Evolutionary conservation across 108 stramenopile genomes (phyloP), one percentile per base, ranked within the genome.

Genomic region (Cyclotella kingstonii): DNA sequence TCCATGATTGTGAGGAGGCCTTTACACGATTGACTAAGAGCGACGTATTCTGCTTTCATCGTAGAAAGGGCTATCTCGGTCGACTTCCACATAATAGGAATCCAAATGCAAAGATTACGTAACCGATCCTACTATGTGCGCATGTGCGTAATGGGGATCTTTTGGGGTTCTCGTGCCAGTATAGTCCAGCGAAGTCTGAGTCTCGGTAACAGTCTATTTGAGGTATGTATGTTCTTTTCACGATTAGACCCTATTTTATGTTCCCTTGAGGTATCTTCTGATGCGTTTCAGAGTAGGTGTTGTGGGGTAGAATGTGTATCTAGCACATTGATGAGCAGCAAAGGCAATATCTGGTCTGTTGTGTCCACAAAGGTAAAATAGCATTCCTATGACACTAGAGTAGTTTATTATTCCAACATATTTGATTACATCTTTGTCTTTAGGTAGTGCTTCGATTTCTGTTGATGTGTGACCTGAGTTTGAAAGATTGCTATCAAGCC

Each of bases 21-120:
- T 48, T 66, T 34, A 60, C 80, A 68, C 10, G 71, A 45, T 3
- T 47, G 14, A 26, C 42, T 57, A 9, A 84, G 42, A 9, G 76
- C 76, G 14, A 60, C 66, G 51, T 71, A 81, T 36, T 85, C 81
- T 2, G 79, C 52, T 55, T 85, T 79, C 68, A 68, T 78, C 7
- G 84, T 82, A 3, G 57, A 53, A 17, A 75, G n/a, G 1, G 57
- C 44, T 53, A 82, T 78, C 10, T 77, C 38, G 25, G 55, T 71
- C 9, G 77, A 78, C 9, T 14, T 48, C 83, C 79, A 84, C 14
- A 70, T 11, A n/a, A 84, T 28, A 76, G 79, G 27, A 46, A 67
- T 27, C 73, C 68, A 31, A 42, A 31, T 0, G 70, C 41, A 0
- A 11, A 18, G 42, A 84, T 76, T 28, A 84, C 45, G 44, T 67